Conservation (phyloP, 129 eudicot species). For the Lonicera japonica region DNA sequence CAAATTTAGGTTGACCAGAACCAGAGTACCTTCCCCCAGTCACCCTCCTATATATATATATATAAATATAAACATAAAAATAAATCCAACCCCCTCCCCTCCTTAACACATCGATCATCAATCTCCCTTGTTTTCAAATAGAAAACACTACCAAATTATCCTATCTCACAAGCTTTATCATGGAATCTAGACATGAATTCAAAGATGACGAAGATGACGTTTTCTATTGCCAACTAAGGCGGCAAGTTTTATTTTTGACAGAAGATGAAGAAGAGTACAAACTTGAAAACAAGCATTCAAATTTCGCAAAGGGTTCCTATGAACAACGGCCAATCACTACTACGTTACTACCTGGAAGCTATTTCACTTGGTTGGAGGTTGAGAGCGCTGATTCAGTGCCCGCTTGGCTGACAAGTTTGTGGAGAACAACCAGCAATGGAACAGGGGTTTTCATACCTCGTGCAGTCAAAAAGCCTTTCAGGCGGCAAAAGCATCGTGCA, state of each 20-base stretch:
- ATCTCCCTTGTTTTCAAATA: too few species aligned
- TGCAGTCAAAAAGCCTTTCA: slow-evolving; percentile 16
- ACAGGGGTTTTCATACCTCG: slow-evolving; percentile 88
- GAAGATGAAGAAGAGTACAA: slow-evolving; percentile 34
- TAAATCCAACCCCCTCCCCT: too few species aligned
- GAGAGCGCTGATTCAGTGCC: slow-evolving; percentile 38
- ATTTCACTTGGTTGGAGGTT: slow-evolving; percentile 49
- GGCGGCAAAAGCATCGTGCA: slow-evolving; percentile 27
- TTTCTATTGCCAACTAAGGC: slow-evolving; percentile 45
- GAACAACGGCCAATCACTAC: neutral
- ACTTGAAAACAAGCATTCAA: neutral
- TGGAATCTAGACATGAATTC: neutral
- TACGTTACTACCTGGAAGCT: slow-evolving; percentile 16
- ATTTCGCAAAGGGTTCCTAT: neutral
- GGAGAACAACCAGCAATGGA: slow-evolving; percentile 54
- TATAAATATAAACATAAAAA: too few species aligned
- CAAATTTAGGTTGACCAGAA: neutral
- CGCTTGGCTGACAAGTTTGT: slow-evolving; percentile 40
- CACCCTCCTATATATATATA: neutral
- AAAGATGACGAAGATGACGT: slow-evolving; percentile 31
- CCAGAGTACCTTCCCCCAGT: too few species aligned
- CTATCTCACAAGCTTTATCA: neutral
- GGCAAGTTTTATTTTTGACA: slow-evolving; percentile 51
- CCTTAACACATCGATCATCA: neutral
- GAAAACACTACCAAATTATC: too few species aligned